These are phyloP conservation scores for Aspergillus chevalieri DNA, from an alignment of 2,329 filamentous ascomycete genomes.

Conservation along the genomic window DNA sequence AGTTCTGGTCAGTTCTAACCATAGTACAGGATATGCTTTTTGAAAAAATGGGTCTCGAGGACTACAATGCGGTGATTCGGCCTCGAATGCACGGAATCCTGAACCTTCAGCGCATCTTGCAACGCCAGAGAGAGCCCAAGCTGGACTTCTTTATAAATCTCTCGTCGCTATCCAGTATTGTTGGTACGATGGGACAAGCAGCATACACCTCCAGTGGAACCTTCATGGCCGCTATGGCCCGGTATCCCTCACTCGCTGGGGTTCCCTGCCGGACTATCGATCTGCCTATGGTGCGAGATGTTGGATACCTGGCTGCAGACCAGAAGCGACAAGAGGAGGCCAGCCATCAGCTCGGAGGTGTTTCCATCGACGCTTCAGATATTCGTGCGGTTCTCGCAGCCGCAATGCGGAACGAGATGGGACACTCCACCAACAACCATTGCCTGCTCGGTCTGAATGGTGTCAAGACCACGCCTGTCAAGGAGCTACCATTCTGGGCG, in stretches of 20 bases:
- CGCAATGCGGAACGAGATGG: conserved; percentile 44
- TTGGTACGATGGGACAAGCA: conserved; percentile 23
- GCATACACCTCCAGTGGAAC: conserved; percentile 22
- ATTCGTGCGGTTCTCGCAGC: conserved; percentile 50
- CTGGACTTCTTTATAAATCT: conserved; percentile 25
- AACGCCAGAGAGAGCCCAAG: neutral
- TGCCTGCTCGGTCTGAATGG: conserved; percentile 49
- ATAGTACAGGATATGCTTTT: conserved; percentile 21
- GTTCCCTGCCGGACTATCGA: conserved; percentile 23
- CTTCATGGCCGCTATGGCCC: conserved; percentile 23
- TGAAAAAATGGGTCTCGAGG: conserved; percentile 23
- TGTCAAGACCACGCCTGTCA: conserved; percentile 22
- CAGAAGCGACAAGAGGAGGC: conserved; percentile 16
- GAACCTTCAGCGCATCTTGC: conserved; percentile 24
- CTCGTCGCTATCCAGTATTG: conserved; percentile 21
- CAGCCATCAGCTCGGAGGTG: conserved; percentile 18
- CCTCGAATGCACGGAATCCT: conserved; percentile 18
- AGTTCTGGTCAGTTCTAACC: conserved; percentile 1
- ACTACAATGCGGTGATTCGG: conserved; percentile 14
- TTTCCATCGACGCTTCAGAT: conserved; percentile 40
- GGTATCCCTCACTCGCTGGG: conserved; percentile 20
- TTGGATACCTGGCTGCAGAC: conserved; percentile 18
- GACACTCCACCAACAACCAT: conserved; percentile 42
- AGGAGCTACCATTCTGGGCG: conserved; percentile 42
- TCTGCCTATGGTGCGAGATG: conserved; percentile 20